phyloP scores from a whole-genome alignment of 192 early-diverging fungal genomes.

The Coemansia furcata region DNA sequence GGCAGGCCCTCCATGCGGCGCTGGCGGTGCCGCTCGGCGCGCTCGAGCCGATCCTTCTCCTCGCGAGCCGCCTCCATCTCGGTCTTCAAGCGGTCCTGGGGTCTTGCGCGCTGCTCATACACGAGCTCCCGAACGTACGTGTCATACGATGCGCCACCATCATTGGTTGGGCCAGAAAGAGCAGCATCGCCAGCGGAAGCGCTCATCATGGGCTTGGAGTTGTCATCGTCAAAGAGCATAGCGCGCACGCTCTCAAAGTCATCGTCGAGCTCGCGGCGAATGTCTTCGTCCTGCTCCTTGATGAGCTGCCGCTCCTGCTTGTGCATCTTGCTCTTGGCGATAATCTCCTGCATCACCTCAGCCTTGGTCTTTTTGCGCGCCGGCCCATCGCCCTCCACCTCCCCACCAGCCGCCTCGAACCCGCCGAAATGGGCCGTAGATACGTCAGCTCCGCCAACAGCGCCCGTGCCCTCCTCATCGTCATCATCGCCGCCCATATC shows the following conservation, averaged over 20 bases:
- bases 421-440: constrained; percentile 83
- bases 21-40: constrained; percentile 75
- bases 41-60: constrained; percentile 81
- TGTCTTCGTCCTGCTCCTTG: constrained; percentile 81
- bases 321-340: constrained; percentile 95
- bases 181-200: constrained; percentile 2
- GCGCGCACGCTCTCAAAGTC: constrained; percentile 82
- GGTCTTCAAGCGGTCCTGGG: constrained; percentile 89
- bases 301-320: constrained; percentile 89
- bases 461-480: constrained; percentile 50
- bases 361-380: constrained; percentile 76
- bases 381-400: constrained; percentile 33
- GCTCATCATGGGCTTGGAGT: constrained; percentile 31
- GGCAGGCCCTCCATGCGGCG: constrained; percentile 82
- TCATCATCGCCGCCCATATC: constrained; percentile 64
- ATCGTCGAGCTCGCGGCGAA: constrained; percentile 82
- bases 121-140: constrained; percentile 75
- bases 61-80: constrained; percentile 90
- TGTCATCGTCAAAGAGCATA: constrained; percentile 58
- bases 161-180: constrained; percentile 8
- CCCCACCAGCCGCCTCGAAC: constrained; percentile 59
- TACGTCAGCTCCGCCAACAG: constrained; percentile 72
- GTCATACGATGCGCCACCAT: constrained; percentile 77
- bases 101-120: constrained; percentile 79
- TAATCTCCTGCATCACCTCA: constrained; percentile 97